Evolutionary conservation across 768 basidiomycete genomes (phyloP), one percentile per base, ranked within the genome.

Genomic region (Gloeostereum incarnatum): DNA sequence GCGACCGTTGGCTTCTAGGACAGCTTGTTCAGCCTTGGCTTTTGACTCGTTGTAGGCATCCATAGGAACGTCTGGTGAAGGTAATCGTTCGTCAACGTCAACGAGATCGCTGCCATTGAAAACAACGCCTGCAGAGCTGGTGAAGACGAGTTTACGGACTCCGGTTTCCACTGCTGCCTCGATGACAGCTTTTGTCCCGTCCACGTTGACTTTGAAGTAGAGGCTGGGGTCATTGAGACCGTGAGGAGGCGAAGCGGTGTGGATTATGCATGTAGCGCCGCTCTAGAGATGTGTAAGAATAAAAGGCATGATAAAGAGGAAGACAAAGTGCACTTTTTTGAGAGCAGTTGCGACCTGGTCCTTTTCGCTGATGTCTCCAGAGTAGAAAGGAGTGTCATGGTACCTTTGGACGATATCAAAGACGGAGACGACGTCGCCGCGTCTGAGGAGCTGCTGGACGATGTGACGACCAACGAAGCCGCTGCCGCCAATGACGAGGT

Each of bases 1-100:
- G 49, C 81, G 75, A 3, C 85, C 88, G 49, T 97, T 99, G 10
- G 96, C 87, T 20, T 68, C 77, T 2, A 99, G 64, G 6, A 97
- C 81, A 25, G 85, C 64, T 24, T 72, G 66, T 58, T 98, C 94
- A 0, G 85, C 93, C 55, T 83, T 73, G 9, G 83, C 86, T 59
- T 99, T 99, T 9, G 92, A 90, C 42, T 85, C 83, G 53, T 93
- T 97, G 61, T 99, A 99, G 0, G 85, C 81, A 56, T 97, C 92
- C 57, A 91, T 68, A 3, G 80, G 76, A 25, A 74, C 73, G 29
- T 72, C 71, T 0, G 90, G 89, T 42, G 73, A 69, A 0, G 79
- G 75, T 27, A 86, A 57, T 6, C 96, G 78, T 62, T 99, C 96
- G 58, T 99, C 96, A 21, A 83, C 74, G 52, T 90, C 78, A 42